These are phyloP conservation scores for Termitomyces sp. DNA, from an alignment of 768 basidiomycete species.

Conservation along the genomic window DNA sequence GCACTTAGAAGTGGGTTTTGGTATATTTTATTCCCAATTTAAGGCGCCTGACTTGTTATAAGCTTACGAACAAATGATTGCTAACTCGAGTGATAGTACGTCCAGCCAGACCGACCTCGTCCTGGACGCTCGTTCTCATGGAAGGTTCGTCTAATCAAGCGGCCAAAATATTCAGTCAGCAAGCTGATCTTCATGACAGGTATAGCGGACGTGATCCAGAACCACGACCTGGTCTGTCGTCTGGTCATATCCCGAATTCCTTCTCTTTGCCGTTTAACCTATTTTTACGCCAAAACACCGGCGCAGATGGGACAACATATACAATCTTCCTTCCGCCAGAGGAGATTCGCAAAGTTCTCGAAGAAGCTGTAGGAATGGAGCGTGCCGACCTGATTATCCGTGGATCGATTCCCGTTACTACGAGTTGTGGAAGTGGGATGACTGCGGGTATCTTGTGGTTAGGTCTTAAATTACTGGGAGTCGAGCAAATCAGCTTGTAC, in stretches of 20 bases:
- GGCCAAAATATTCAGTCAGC: not conserved
- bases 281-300: conserved; percentile 49
- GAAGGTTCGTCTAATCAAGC: conserved; percentile 45
- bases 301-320: conserved; percentile 41
- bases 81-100: conserved; percentile 48
- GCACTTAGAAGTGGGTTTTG: conserved; percentile 46
- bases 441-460: conserved; percentile 95
- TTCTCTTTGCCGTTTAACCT: conserved; percentile 77
- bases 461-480: conserved; percentile 71
- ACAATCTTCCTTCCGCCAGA: conserved; percentile 53
- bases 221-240: conserved; percentile 81
- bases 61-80: conserved; percentile 81
- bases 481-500: conserved; percentile 66
- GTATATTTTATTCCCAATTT: not conserved
- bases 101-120: conserved; percentile 57
- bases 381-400: conserved; percentile 49
- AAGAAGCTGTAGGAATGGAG: conserved; percentile 56
- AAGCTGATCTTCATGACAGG: conserved; percentile 31
- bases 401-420: conserved; percentile 58
- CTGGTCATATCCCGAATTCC: conserved; percentile 90
- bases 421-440: conserved; percentile 96
- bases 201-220: conserved; percentile 82
- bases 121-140: conserved; percentile 83
- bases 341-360: conserved; percentile 56
- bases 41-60: conserved; percentile 9